Conservation (phyloP, 768 basidiomycete species). For the Leccinum disarticulatum region DNA sequence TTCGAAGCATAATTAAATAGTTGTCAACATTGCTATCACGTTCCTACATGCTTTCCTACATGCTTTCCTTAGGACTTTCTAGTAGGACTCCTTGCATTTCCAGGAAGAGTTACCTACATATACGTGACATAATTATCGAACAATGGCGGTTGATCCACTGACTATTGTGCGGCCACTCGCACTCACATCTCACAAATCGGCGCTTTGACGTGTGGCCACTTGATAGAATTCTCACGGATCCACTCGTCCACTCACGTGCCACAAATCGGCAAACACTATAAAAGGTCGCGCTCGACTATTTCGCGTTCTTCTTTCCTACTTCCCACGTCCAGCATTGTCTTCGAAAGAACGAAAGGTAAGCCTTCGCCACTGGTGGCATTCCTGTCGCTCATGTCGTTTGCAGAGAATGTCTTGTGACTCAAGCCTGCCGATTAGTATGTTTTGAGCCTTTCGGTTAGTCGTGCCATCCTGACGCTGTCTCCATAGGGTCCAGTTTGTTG, state of each 20-base stretch:
- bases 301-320: background rate
- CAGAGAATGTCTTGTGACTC: background rate
- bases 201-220: background rate
- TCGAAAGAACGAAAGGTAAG: background rate
- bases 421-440: background rate
- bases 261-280: background rate
- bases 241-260: background rate
- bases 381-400: background rate
- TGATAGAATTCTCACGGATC: background rate
- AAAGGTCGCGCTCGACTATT: background rate
- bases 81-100: too few species aligned
- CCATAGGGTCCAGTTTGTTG: background rate
- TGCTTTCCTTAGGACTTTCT: too few species aligned
- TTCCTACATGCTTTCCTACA: too few species aligned
- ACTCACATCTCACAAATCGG: too few species aligned
- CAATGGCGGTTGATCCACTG: too few species aligned
- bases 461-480: background rate
- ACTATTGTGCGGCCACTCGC: too few species aligned
- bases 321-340: background rate
- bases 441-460: background rate
- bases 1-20: too few species aligned
- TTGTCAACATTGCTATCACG: too few species aligned
- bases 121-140: too few species aligned
- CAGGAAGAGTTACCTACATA: too few species aligned
- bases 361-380: background rate